A percentile compares a stretch with the other conserved stretches of the same genome.
These are phyloP conservation scores for Microstegium vimineum DNA, from an alignment of 176 grass and related monocot species.

Conservation along the genomic window DNA sequence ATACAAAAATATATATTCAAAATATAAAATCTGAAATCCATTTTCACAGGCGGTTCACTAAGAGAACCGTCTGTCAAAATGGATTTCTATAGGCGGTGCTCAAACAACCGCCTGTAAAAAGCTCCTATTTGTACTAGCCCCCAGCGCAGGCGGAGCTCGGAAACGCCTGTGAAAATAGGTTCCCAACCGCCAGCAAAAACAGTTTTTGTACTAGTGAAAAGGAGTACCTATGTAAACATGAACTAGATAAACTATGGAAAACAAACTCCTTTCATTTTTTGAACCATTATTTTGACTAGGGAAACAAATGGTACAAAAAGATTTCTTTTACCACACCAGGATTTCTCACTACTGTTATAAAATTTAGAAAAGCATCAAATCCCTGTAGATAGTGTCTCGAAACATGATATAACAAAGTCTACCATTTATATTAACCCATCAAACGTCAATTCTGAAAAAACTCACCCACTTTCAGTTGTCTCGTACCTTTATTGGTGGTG, in stretches of 20 bases:
- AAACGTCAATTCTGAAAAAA: not conserved
- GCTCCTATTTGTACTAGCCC: no score
- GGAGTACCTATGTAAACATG: not conserved
- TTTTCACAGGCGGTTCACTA: no score
- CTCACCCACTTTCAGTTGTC: conserved; percentile 20
- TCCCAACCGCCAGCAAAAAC: no score
- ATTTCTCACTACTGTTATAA: not conserved
- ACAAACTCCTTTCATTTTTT: not conserved
- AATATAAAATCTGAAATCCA: no score
- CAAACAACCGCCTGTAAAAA: no score
- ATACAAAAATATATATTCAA: no score
- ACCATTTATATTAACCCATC: not conserved
- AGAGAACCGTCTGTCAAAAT: no score
- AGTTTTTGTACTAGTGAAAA: no score
- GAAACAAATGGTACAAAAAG: not conserved
- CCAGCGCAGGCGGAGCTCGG: no score
- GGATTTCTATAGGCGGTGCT: no score
- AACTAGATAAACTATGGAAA: not conserved
- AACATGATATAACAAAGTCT: not conserved
- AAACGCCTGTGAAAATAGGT: no score
- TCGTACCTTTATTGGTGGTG: conserved; percentile 30
- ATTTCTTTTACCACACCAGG: not conserved
- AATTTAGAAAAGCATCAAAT: not conserved
- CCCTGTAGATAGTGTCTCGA: not conserved
- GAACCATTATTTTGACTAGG: not conserved